phyloP scores from a whole-genome alignment of 1,139 yeast genomes.

The Sugiyamaella castrensis region DNA sequence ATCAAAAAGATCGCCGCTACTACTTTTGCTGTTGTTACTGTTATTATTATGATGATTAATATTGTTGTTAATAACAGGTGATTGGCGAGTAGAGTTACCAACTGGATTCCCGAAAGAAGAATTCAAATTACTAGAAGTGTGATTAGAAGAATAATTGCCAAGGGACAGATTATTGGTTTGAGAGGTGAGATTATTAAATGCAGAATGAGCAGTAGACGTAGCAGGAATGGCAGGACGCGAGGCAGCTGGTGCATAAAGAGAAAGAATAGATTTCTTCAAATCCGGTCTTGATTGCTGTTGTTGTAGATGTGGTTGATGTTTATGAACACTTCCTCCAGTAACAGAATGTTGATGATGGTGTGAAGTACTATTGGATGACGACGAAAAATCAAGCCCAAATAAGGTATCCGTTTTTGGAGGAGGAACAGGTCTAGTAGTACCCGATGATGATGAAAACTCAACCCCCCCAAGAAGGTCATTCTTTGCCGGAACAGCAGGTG shows the following conservation, averaged over 20 bases:
- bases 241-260: slow-evolving; percentile 61
- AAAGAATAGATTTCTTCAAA: slow-evolving; percentile 83
- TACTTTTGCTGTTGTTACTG: slow-evolving; percentile 20
- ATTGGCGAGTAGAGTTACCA: background rate
- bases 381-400: slow-evolving; percentile 37
- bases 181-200: slow-evolving; percentile 16
- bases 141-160: slow-evolving; percentile 6
- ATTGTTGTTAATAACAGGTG: background rate
- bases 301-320: slow-evolving; percentile 16
- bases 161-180: slow-evolving; percentile 14
- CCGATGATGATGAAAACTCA: slow-evolving; percentile 18
- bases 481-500: slow-evolving; percentile 21
- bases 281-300: slow-evolving; percentile 53
- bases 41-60: slow-evolving; percentile 13
- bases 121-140: background rate
- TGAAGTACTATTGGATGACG: slow-evolving; percentile 21
- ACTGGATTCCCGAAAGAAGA: background rate
- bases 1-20: slow-evolving; percentile 40
- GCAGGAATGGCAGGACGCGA: slow-evolving; percentile 8
- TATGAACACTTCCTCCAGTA: slow-evolving; percentile 10
- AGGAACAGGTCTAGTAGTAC: slow-evolving; percentile 18
- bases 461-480: slow-evolving; percentile 23
- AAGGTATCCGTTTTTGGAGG: slow-evolving; percentile 27
- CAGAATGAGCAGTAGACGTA: slow-evolving; percentile 1
- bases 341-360: slow-evolving; percentile 20